Conservation (phyloP, 164 flowering plant genomes). For the Litsea cubeba region DNA sequence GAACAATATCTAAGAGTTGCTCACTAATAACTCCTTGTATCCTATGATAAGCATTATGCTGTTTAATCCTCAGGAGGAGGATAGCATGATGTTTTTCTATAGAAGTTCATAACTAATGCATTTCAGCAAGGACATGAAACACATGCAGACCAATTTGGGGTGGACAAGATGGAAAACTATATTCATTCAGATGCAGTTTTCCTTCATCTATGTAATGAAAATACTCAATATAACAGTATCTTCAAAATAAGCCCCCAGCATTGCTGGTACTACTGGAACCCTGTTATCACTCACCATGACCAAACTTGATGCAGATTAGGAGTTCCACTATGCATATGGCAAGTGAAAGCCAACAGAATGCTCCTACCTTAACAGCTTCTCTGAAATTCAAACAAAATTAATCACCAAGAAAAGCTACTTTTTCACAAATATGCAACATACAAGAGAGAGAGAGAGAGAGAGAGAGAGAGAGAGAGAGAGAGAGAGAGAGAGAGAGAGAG, state of each 20-base stretch:
- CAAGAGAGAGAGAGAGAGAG: not conserved
- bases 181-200: not conserved
- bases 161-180: no score
- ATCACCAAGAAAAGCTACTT: not conserved
- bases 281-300: slow-evolving; percentile 57
- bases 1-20: no score
- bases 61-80: no score
- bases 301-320: slow-evolving; percentile 96
- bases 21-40: no score
- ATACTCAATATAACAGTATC: not conserved
- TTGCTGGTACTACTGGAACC: not conserved
- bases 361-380: slow-evolving; percentile 70
- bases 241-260: not conserved
- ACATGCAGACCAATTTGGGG: no score
- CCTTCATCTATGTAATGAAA: not conserved
- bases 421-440: not conserved
- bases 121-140: no score
- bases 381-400: slow-evolving; percentile 23
- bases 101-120: no score
- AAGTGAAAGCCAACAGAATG: slow-evolving; percentile 93
- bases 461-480: not conserved
- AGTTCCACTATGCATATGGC: slow-evolving; percentile 96
- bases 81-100: no score
- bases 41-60: no score
- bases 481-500: not conserved